Percentiles rank a stretch among this genome's conserved stretches.
Evolutionary conservation across 2,329 filamentous ascomycete genomes (phyloP).

Genomic region (Drechslera avenae): DNA sequence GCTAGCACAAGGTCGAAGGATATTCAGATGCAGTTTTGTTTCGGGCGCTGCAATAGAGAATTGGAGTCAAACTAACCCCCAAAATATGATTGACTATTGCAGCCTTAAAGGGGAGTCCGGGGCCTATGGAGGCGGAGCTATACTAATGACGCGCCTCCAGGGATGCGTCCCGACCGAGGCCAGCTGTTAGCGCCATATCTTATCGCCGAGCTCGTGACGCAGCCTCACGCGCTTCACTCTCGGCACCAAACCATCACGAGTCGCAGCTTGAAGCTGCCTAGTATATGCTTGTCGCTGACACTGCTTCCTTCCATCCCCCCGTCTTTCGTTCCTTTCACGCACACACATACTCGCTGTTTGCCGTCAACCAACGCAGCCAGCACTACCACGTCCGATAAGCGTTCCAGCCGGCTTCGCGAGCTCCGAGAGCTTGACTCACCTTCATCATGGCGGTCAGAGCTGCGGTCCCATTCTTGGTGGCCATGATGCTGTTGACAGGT

Average conservation of each 20-base stretch:
- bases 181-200: constrained; percentile 19
- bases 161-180: constrained; percentile 1
- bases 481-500: constrained; percentile 94
- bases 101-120: neutral
- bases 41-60: no score
- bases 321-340: constrained; percentile 1
- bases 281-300: constrained; percentile 11
- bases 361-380: constrained; percentile 1
- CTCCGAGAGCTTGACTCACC: constrained; percentile 21
- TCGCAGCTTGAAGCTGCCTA: constrained; percentile 32
- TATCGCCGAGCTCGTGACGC: constrained; percentile 34
- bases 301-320: constrained; percentile 5
- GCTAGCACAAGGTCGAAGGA: no score
- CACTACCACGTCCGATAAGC: constrained; percentile 16
- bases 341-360: constrained; percentile 15
- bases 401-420: constrained; percentile 3
- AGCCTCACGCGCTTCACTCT: constrained; percentile 38
- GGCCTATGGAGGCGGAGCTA: neutral
- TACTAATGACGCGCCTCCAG: neutral
- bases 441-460: constrained; percentile 70
- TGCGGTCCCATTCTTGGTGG: constrained; percentile 82
- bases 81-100: neutral
- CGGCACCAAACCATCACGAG: constrained; percentile 31
- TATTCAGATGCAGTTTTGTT: no score
- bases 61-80: no score